Percentiles rank a stretch among this genome's conserved stretches.
Evolutionary conservation across 306 rosid genomes (phyloP).

Genomic region (Adenanthera pavonina): DNA sequence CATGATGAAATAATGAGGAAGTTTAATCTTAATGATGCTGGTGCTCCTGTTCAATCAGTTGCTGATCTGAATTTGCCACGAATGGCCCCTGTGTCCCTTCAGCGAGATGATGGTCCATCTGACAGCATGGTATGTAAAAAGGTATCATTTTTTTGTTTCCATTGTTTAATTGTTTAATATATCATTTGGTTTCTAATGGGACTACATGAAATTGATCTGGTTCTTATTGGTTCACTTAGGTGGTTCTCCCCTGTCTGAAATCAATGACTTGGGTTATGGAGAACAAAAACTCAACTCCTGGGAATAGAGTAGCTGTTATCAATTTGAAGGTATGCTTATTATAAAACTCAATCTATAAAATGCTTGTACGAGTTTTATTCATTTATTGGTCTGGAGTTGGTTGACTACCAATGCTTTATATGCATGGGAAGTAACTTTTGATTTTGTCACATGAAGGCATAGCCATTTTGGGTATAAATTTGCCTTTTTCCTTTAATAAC

Average conservation of each 20-base stretch:
- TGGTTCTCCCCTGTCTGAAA: constrained; percentile 86
- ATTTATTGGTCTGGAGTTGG: constrained; percentile 22
- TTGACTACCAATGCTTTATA: constrained; percentile 30
- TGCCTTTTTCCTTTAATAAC: constrained; percentile 18
- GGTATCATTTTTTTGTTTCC: constrained; percentile 11
- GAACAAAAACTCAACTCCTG: constrained; percentile 80
- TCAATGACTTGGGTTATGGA: constrained; percentile 99
- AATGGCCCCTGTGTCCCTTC: constrained; percentile 88
- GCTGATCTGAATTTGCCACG: constrained; percentile 86
- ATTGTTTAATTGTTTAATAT: constrained; percentile 3
- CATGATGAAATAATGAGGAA: constrained; percentile 76
- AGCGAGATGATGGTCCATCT: constrained; percentile 79
- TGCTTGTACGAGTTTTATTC: constrained; percentile 8
- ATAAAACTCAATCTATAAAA: constrained; percentile 21
- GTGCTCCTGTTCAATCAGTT: constrained; percentile 65
- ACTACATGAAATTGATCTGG: constrained; percentile 38
- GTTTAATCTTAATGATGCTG: constrained; percentile 81
- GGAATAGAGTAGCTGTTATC: constrained; percentile 83
- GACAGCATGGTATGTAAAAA: constrained; percentile 66
- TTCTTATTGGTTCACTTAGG: constrained; percentile 50
- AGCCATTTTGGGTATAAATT: constrained; percentile 27
- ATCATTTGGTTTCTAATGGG: constrained; percentile 23
- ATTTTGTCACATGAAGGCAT: neutral
- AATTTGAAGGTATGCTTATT: constrained; percentile 72
- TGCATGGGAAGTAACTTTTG: constrained; percentile 18